Base-by-base conservation (phyloP, 306 rosid genomes). In the Myrica gale region DNA sequence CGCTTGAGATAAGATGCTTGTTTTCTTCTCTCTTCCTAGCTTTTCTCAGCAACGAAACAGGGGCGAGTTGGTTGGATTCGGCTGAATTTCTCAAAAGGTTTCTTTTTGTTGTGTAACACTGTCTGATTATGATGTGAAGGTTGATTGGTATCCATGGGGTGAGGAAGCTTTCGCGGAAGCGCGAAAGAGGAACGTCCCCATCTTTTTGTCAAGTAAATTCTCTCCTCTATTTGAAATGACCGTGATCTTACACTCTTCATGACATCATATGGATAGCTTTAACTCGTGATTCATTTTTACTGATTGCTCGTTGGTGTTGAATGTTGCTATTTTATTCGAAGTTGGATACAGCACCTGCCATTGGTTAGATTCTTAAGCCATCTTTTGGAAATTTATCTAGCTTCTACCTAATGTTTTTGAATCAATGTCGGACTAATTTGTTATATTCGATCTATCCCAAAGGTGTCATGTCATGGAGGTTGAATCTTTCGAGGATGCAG, bases 401-500 rank as follows among this genome's bases (percentile, higher is more conserved):
- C n/a, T 39, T 7, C 42, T 69, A 43, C n/a, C 20, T 53, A 11
- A n/a, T 37, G 57, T 39, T 68, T 51, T 55, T 4, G 21, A 42
- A 7, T 61, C 54, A 74, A 37, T 42, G 73, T 39, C 44, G 61
- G 51, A 62, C 23, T 83, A 21, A 81, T 44, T 50, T 44, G 58
- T 84, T 80, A 19, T 52, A 61, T 77, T 69, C 66, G 39, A 80
- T 80, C 9, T 76, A 48, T 74, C 23, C 23, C 51, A 78, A 74
- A 94, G 98, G 98, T 95, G 98, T 80, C 98, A 95, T 83, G 98
- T 95, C 44, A 95, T 92, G 98, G 98, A 95, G 86, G 98, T 85
- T 13, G 98, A 95, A 83, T 92, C 98, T 61, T 95, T 95, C 71
- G 97, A 95, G 87, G 85, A 92, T 41, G 93, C 89, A 66, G 91